Base-by-base conservation (phyloP, 257 asterid species). In the Parsonsia alboflavescens region DNA sequence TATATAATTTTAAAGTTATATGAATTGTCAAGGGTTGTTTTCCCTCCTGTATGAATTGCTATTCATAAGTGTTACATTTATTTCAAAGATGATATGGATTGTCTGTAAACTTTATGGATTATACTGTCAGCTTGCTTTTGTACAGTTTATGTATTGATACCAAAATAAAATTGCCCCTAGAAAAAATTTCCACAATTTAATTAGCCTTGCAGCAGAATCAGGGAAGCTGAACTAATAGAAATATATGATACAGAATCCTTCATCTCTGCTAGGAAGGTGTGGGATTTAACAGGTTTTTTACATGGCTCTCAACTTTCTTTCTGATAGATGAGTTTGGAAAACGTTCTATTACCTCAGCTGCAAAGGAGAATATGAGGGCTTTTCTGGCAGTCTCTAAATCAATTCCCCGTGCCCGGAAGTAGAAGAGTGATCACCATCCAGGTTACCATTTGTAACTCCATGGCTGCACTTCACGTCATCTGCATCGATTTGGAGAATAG, bases 401-500 rank as follows among this genome's bases (percentile, higher is more conserved):
- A 30, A 92, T 81, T 53, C 99, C 98, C 33, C 99, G 96, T 42
- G 97, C 96, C 75, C 56, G 93, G 82, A 94, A 90, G 87, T 94
- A 90, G 83, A 92, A 94, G 41, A 92, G 88, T 94, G 96, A 76
- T 87, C 79, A 69, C 83, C 96, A 75, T 94, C 97, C 79, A 94
- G 77, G 82, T 92, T 97, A 72, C 97, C 88, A 50, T 92, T 92
- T 68, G 99, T 93, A 84, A 97, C 99, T 76, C 99, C 99, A 46
- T 94, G 99, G 73, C 96, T 88, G 79, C 99, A 94, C 72, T 89
- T 92, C 45, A 94, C 98, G 50, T 92, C 96, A 28, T 90, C 97
- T 10, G 99, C 99, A 10, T 92, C 85, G 75, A 94, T 94, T 82
- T 94, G 98, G 82, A 94, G 99, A 78, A 90, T 90, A 0, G 99